Conservation (phyloP, 1,284 basidiomycete genomes). For the Schizophyllum amplum region DNA sequence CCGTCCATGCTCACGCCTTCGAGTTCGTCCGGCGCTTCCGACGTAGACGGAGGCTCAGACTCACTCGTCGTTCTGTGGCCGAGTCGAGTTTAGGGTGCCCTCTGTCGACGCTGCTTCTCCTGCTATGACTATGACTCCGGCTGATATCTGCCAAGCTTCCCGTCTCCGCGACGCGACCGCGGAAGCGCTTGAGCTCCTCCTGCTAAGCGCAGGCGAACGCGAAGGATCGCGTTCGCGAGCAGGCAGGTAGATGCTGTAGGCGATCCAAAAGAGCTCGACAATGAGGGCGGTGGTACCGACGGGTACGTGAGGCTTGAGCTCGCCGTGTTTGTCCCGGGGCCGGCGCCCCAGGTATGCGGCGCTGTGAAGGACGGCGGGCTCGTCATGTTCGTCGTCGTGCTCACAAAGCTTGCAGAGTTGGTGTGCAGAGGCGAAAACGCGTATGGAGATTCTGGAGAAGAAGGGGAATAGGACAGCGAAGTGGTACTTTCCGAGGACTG, state of each 20-base stretch:
- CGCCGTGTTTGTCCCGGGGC: constrained; percentile 17
- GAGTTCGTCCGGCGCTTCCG: constrained; percentile 18
- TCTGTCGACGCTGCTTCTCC: constrained; percentile 50
- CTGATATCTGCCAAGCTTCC: constrained; percentile 30
- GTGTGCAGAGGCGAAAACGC: constrained; percentile 46
- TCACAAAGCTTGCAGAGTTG: constrained; percentile 45
- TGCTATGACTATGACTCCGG: constrained; percentile 33
- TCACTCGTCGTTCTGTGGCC: constrained; percentile 36
- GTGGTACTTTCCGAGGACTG: constrained; percentile 39
- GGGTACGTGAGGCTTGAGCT: constrained; percentile 45
- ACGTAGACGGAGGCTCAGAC: constrained; percentile 27
- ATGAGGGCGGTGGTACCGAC: constrained; percentile 59
- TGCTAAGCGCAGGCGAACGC: constrained; percentile 40
- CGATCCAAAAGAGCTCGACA: constrained; percentile 61
- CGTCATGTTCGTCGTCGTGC: constrained; percentile 51
- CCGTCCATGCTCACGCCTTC: neutral
- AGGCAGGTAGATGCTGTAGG: constrained; percentile 43
- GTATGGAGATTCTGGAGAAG: constrained; percentile 47
- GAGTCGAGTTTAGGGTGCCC: constrained; percentile 38
- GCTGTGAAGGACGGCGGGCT: constrained; percentile 56
- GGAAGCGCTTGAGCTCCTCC: constrained; percentile 39
- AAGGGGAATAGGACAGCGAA: constrained; percentile 52
- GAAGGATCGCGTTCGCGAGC: constrained; percentile 32
- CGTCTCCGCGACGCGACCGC: constrained; percentile 34
- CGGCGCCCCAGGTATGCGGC: constrained; percentile 22